Evolutionary conservation across 1,139 yeast species (phyloP).

Genomic region (Blastobotrys arbuscula): DNA sequence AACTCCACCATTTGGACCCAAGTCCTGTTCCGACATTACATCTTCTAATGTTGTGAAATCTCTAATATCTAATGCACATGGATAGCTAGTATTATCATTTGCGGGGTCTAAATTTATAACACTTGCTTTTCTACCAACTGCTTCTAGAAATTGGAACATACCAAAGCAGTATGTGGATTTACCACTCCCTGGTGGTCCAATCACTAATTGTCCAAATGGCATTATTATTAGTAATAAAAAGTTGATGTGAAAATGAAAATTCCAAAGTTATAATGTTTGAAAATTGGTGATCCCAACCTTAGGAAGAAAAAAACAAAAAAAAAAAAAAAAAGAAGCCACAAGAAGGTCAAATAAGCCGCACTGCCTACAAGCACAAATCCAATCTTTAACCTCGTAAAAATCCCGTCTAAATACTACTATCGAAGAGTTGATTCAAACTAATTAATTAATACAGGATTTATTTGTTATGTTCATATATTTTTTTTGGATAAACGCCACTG

Average conservation of each 20-base stretch:
- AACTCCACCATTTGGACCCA: constrained; percentile 95
- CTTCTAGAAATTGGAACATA: constrained; percentile 81
- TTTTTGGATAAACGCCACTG: no score
- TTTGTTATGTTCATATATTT: no score
- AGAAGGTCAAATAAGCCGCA: no score
- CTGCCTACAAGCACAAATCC: no score
- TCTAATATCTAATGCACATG: constrained; percentile 80
- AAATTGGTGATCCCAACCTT: neutral
- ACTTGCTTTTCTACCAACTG: constrained; percentile 84
- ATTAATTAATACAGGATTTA: no score
- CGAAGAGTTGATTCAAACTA: no score
- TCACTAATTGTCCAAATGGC: constrained; percentile 81
- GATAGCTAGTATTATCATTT: constrained; percentile 75
- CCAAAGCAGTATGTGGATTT: constrained; percentile 94
- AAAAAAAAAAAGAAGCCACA: no score
- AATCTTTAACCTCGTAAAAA: no score
- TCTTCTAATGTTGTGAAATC: constrained; percentile 86
- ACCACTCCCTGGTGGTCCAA: constrained; percentile 98
- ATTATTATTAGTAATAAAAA: constrained; percentile 13
- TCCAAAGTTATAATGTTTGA: no score
- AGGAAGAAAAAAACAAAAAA: no score
- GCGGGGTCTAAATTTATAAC: constrained; percentile 93
- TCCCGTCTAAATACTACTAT: no score
- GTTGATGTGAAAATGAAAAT: neutral
- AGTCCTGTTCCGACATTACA: constrained; percentile 71